Percentiles rank a stretch among this genome's conserved stretches.
phyloP scores from a whole-genome alignment of 1,139 yeast genomes.

The Sugiyamaella castrensis region DNA sequence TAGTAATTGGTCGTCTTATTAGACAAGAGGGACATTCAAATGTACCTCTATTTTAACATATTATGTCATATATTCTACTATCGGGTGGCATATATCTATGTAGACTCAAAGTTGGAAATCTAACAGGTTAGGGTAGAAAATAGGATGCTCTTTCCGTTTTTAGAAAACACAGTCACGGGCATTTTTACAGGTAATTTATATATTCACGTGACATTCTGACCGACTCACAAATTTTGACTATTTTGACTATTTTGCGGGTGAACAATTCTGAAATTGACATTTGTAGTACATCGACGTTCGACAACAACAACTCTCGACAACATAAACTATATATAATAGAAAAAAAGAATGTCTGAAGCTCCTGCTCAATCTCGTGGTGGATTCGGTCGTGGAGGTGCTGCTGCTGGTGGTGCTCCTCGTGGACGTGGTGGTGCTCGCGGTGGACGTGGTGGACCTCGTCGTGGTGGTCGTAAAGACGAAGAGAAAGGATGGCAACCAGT shows the following conservation, averaged over 20 bases:
- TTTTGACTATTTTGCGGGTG: background rate
- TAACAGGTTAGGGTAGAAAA: background rate
- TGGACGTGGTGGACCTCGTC: slow-evolving; percentile 51
- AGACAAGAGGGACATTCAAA: too few species aligned
- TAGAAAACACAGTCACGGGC: slow-evolving; percentile 2
- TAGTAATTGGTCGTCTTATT: too few species aligned
- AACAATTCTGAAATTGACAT: too few species aligned
- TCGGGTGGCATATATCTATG: too few species aligned
- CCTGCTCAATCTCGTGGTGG: slow-evolving; percentile 28
- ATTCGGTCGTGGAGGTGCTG: slow-evolving; percentile 35
- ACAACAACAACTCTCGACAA: background rate
- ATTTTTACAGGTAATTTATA: background rate
- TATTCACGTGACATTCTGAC: slow-evolving; percentile 2
- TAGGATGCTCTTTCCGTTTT: background rate
- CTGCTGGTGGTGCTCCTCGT: slow-evolving; percentile 39
- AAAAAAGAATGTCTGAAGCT: slow-evolving; percentile 19
- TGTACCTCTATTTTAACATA: too few species aligned
- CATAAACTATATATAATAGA: slow-evolving; percentile 1
- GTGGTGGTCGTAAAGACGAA: slow-evolving; percentile 74
- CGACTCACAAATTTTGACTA: slow-evolving; percentile 6
- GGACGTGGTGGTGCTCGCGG: slow-evolving; percentile 72
- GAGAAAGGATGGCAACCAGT: slow-evolving; percentile 99
- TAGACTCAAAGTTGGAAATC: background rate
- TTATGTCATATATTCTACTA: too few species aligned
- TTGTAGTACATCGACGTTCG: slow-evolving; percentile 4